Evolutionary conservation across 352 stramenopile genomes (phyloP), one percentile per base, ranked within the genome.

Genomic region (Pythium angustatum): DNA sequence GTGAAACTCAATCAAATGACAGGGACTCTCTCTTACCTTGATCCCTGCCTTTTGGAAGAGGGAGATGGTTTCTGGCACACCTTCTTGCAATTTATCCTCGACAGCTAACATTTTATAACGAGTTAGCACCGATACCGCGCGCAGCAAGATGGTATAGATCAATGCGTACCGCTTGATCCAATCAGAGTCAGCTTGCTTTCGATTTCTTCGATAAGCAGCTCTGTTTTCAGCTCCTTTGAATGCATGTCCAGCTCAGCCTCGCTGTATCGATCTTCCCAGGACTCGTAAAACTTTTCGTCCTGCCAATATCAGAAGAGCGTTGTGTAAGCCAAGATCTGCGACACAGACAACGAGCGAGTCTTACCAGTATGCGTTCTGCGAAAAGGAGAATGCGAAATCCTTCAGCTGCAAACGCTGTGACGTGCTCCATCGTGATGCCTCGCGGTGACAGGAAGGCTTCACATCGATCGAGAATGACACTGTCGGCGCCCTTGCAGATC

Each of bases 21-120:
- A 10, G 26, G 33, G 38, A 6, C 6, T 19, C 82, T 90, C 47
- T 19, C 82, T 90, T 48, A 99, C 86, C 77, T 99, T 99, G 64
- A 99, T 98, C 9, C 82, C 96, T 78, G 74, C 97, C 83, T 79
- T 97, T 74, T 83, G 79, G 67, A 77, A 99, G 52, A 73, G 83
- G 71, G 57, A 94, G 55, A 87, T 99, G 74, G 64, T 98, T 85
- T 90, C 90, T 11, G 96, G 94, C 2, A 99, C 97, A 19, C 96
- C 94, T 57, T 98, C 93, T 82, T 99, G 97, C 2, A 99, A 67
- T 67, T 97, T 98, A 67, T 99, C 97, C 85, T 99, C 96, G 34
- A 99, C 98, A 21, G 96, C 97, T 83, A n/a, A n/a, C n/a, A 17
- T 9, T 14, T 48, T 53, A 14, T 22, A 24, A 27, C n/a, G 19